A percentile compares a stretch with the other conserved stretches of the same genome.
Conservation (phyloP, 2,329 filamentous ascomycete genomes). For the Penicillium sclerotiorum region DNA sequence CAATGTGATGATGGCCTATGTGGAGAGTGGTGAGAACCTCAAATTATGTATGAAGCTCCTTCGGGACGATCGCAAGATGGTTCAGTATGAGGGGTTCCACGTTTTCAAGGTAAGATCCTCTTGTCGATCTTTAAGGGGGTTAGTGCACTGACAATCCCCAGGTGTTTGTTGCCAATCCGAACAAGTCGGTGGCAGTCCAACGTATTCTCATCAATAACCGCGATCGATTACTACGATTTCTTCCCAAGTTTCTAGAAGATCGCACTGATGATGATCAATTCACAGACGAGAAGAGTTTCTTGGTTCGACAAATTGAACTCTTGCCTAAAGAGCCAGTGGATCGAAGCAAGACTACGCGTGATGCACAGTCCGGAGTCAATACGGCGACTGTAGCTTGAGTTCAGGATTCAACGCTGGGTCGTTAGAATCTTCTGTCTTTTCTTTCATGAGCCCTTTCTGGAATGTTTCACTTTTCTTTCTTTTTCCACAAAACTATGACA, state of each 20-base stretch:
- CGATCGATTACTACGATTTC: conserved; percentile 83
- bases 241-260: conserved; percentile 90
- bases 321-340: conserved; percentile 47
- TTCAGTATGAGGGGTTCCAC: conserved; percentile 98
- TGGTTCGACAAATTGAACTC: conserved; percentile 85
- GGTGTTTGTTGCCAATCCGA: conserved; percentile 97
- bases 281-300: conserved; percentile 94
- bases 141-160: conserved; percentile 35
- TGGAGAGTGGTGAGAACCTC: conserved; percentile 90
- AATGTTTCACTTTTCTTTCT: conserved; percentile 4
- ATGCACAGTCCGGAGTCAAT: conserved; percentile 32
- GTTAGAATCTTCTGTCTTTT: conserved; percentile 11
- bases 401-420: conserved; percentile 13
- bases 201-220: conserved; percentile 96
- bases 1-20: conserved; percentile 96
- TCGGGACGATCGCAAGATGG: conserved; percentile 95
- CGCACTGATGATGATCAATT: conserved; percentile 98
- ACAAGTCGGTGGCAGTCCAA: conserved; percentile 95
- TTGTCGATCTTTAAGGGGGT: not conserved
- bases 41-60: conserved; percentile 98
- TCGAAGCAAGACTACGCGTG: conserved; percentile 31
- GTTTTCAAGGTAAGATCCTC: conserved; percentile 76
- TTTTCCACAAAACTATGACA: conserved; percentile 11
- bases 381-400: conserved; percentile 33
- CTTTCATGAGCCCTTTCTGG: not conserved